A percentile compares a stretch with the other conserved stretches of the same genome.
phyloP scores from a whole-genome alignment of 2,329 filamentous ascomycete species.

The Aspergillus carbonarius region DNA sequence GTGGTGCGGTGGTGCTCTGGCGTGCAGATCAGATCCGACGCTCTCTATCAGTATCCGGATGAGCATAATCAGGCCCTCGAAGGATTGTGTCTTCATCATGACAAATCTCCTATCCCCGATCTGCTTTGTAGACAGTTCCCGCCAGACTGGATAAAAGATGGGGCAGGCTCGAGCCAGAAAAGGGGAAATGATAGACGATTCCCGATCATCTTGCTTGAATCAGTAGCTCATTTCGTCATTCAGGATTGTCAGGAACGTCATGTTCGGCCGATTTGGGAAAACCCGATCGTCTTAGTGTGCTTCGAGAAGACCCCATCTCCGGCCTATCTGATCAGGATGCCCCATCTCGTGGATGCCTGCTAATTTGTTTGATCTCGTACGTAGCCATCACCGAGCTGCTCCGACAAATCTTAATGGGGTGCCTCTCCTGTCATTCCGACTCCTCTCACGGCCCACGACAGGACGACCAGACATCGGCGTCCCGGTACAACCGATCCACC shows the following conservation, averaged over 20 bases:
- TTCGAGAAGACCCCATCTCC: background rate
- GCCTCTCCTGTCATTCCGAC: background rate
- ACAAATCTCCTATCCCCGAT: background rate
- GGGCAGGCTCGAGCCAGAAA: background rate
- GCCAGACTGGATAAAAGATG: background rate
- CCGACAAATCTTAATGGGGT: background rate
- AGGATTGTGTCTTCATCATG: background rate
- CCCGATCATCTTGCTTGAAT: background rate
- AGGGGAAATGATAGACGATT: background rate
- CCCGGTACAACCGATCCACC: constrained; percentile 5
- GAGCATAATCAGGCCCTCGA: too few species aligned
- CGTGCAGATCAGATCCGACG: constrained; percentile 16
- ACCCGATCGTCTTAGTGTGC: background rate
- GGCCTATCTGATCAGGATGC: background rate
- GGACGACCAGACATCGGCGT: constrained; percentile 6
- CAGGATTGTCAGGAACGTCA: background rate
- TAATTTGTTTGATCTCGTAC: background rate
- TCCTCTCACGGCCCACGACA: constrained; percentile 2
- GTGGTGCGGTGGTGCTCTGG: constrained; percentile 14
- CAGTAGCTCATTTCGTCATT: background rate
- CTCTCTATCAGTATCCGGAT: background rate
- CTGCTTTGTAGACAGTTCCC: background rate
- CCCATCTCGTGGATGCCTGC: background rate
- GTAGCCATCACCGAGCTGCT: constrained; percentile 2
- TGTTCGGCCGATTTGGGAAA: background rate